A percentile compares a stretch with the other conserved stretches of the same genome.
phyloP scores from a whole-genome alignment of 768 basidiomycete genomes.

The Naganishia friedmannii region DNA sequence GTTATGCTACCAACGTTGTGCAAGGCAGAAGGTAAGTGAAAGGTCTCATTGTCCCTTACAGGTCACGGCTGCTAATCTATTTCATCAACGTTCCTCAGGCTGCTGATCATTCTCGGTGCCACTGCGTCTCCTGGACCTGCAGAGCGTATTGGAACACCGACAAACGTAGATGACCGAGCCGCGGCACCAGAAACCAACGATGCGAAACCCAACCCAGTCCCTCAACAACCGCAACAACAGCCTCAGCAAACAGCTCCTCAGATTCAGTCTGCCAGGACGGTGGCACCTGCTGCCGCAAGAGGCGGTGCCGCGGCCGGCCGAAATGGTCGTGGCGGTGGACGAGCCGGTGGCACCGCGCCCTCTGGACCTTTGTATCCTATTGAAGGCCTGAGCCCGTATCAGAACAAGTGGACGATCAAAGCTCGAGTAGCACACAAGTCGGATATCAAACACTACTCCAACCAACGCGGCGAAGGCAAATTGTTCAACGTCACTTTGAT shows the following conservation, averaged over 20 bases:
- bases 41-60: background rate
- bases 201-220: slow-evolving; percentile 15
- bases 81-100: background rate
- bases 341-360: slow-evolving; percentile 34
- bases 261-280: slow-evolving; percentile 20
- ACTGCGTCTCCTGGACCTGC: slow-evolving; percentile 10
- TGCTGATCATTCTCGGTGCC: slow-evolving; percentile 21
- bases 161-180: slow-evolving; percentile 15
- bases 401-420: slow-evolving; percentile 98
- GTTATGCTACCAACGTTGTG: slow-evolving; percentile 76
- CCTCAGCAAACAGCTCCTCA: slow-evolving; percentile 34
- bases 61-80: background rate
- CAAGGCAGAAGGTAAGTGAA: slow-evolving; percentile 72
- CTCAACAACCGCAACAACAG: slow-evolving; percentile 24
- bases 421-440: slow-evolving; percentile 85
- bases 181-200: slow-evolving; percentile 16
- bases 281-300: slow-evolving; percentile 31
- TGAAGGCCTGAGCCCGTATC: slow-evolving; percentile 90
- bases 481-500: slow-evolving; percentile 87
- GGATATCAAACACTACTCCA: slow-evolving; percentile 86
- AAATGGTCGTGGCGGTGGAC: slow-evolving; percentile 27
- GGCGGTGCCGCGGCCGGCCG: slow-evolving; percentile 34
- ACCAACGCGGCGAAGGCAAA: slow-evolving; percentile 86
- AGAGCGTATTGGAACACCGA: slow-evolving; percentile 20
- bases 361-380: slow-evolving; percentile 68